phyloP scores from a whole-genome alignment of 1,139 yeast genomes.

The Pichia sp. region DNA sequence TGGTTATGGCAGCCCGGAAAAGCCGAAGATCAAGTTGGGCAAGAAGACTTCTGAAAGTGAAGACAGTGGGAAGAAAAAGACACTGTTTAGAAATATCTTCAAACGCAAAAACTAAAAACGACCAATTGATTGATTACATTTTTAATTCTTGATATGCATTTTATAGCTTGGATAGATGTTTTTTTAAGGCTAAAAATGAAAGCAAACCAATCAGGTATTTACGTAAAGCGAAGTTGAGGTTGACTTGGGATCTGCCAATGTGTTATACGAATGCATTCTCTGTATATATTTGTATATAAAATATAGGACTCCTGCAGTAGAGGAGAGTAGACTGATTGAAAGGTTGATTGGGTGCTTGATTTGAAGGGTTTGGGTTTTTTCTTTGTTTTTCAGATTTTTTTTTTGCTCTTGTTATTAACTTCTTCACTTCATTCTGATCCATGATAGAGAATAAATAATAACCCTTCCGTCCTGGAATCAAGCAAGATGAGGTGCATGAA shows the following conservation, averaged over 20 bases:
- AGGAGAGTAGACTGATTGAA: not conserved
- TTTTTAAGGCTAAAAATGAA: not conserved
- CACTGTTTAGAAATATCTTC: slow-evolving; percentile 3
- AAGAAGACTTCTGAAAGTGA: not conserved
- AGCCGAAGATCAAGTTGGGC: slow-evolving; percentile 1
- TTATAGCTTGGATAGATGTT: not conserved
- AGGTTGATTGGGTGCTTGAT: not conserved
- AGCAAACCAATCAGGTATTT: not conserved
- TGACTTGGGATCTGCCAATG: not conserved
- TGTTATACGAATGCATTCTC: not conserved
- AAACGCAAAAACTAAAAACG: not conserved
- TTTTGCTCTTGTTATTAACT: not conserved
- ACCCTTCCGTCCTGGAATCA: not conserved
- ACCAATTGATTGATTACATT: not conserved
- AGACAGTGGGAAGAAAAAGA: not conserved
- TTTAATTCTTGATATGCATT: not conserved
- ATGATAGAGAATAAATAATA: not conserved
- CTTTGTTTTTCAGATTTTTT: not conserved
- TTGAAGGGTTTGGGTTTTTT: not conserved
- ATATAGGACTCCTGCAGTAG: not conserved
- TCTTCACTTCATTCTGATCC: not conserved
- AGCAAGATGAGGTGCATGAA: not conserved
- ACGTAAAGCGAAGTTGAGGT: too few species aligned
- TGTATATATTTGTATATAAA: not conserved
- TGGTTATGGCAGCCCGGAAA: not conserved